phyloP scores from a whole-genome alignment of 1,284 basidiomycete species.

The Albatrellus sp. region DNA sequence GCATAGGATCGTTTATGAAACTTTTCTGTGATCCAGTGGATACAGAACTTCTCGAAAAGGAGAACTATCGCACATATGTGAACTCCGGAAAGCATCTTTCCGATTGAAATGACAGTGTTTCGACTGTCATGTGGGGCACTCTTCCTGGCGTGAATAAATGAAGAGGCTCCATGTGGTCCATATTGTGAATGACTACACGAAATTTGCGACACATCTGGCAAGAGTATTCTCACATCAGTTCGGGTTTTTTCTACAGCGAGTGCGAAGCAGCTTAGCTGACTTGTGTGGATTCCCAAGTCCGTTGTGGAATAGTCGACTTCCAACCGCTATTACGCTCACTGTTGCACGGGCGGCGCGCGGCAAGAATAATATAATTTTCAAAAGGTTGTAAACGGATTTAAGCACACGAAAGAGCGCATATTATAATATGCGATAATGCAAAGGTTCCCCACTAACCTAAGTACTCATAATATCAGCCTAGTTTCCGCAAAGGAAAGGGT shows the following conservation, averaged over 20 bases:
- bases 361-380: constrained; percentile 30
- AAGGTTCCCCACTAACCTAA: constrained; percentile 74
- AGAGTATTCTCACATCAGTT: too few species aligned
- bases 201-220: constrained; percentile 62
- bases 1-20: constrained; percentile 87
- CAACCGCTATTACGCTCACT: constrained; percentile 62
- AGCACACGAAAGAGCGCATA: constrained; percentile 1
- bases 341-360: constrained; percentile 50
- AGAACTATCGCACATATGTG: constrained; percentile 65
- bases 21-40: constrained; percentile 77
- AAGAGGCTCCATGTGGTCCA: constrained; percentile 65
- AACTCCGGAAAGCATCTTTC: constrained; percentile 64
- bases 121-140: constrained; percentile 12
- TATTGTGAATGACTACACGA: constrained; percentile 54
- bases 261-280: constrained; percentile 19
- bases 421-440: constrained; percentile 42
- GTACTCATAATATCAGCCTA: not conserved
- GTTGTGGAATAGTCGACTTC: constrained; percentile 61
- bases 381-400: not conserved
- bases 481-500: not conserved
- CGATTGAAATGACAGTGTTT: constrained; percentile 35
- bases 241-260: too few species aligned
- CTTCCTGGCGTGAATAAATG: constrained; percentile 34
- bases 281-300: constrained; percentile 59
- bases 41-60: constrained; percentile 74